phyloP scores from a whole-genome alignment of 768 basidiomycete genomes.

The Suillus hirtellus region DNA sequence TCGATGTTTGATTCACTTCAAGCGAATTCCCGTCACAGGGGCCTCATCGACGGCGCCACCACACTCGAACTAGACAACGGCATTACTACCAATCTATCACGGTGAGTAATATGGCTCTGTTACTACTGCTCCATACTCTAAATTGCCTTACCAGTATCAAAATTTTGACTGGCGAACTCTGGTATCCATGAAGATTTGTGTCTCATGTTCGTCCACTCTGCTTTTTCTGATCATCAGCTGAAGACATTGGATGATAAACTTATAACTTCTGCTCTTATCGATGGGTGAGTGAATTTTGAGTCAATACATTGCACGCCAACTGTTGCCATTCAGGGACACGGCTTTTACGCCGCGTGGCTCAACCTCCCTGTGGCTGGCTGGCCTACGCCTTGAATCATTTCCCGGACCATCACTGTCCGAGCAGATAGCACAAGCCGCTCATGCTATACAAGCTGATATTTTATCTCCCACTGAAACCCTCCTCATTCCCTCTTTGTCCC shows the following conservation, averaged over 20 bases:
- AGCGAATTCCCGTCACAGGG: constrained; percentile 44
- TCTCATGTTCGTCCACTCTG: not conserved
- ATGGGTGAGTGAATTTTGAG: constrained; percentile 45
- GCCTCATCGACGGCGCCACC: constrained; percentile 70
- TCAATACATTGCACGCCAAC: constrained; percentile 6
- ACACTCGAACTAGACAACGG: constrained; percentile 82
- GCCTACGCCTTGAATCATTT: constrained; percentile 62
- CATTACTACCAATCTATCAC: constrained; percentile 67
- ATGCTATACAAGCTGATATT: constrained; percentile 60
- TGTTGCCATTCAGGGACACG: constrained; percentile 35
- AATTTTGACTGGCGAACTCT: constrained; percentile 84
- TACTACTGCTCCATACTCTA: constrained; percentile 1
- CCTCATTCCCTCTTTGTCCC: constrained; percentile 39
- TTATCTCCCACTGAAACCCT: constrained; percentile 59
- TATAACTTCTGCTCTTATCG: constrained; percentile 62
- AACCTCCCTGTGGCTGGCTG: constrained; percentile 68
- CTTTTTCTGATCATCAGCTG: constrained; percentile 7
- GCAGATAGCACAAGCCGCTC: constrained; percentile 69
- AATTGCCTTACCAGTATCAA: constrained; percentile 55
- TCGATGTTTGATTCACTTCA: constrained; percentile 14
- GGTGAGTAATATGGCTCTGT: constrained; percentile 37
- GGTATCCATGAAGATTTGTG: constrained; percentile 64
- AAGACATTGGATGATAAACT: constrained; percentile 56
- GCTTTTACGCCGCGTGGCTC: constrained; percentile 41
- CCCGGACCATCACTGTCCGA: constrained; percentile 57